phyloP scores from a whole-genome alignment of 1,284 basidiomycete species.

The Melampsora larici-populina region DNA sequence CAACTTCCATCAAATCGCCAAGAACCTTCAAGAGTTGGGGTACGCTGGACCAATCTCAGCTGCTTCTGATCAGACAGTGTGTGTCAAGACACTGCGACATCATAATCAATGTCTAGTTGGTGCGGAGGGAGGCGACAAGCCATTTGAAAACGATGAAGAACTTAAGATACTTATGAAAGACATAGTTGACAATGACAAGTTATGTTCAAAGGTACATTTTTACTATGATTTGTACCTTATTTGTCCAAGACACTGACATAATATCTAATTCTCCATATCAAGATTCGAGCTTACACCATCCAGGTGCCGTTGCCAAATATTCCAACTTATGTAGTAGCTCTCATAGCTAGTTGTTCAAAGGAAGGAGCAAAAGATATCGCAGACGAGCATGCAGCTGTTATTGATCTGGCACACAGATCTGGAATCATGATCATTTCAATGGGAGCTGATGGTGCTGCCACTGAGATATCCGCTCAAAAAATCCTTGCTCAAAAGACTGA shows the following conservation, averaged over 20 bases:
- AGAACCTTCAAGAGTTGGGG: neutral
- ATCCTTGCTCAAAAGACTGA: neutral
- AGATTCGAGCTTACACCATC: too few species aligned
- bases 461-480: slow-evolving; percentile 2
- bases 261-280: neutral
- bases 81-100: slow-evolving; percentile 12
- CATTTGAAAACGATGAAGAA: neutral
- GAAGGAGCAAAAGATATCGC: neutral
- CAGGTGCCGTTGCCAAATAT: too few species aligned
- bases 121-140: slow-evolving; percentile 15
- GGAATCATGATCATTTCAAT: too few species aligned
- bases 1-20: slow-evolving; percentile 9
- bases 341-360: slow-evolving; percentile 25
- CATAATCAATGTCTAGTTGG: slow-evolving; percentile 13
- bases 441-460: too few species aligned
- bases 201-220: slow-evolving; percentile 14
- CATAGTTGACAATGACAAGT: neutral
- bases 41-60: slow-evolving; percentile 6
- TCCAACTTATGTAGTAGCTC: too few species aligned
- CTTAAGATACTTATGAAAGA: slow-evolving; percentile 6
- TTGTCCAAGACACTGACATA: neutral
- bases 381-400: too few species aligned
- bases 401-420: neutral
- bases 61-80: slow-evolving; percentile 13
- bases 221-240: neutral